A percentile compares a stretch with the other conserved stretches of the same genome.
These are phyloP conservation scores for Pythium brachiatum DNA, from an alignment of 352 stramenopile species.

Conservation along the genomic window DNA sequence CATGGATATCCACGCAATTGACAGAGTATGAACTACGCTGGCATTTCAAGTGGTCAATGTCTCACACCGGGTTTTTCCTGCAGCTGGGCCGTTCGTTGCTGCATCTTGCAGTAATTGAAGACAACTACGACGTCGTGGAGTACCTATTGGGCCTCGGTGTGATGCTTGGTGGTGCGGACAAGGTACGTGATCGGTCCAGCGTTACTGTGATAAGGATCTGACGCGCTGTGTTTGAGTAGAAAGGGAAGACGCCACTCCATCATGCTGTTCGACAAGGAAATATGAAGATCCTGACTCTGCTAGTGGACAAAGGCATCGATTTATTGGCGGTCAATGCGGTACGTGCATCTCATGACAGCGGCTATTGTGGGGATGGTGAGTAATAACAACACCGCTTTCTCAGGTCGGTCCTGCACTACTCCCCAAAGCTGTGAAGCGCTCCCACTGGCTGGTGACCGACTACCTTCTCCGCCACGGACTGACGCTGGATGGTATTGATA, in stretches of 20 bases:
- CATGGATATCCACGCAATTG: conserved; percentile 1
- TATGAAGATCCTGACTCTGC: not conserved
- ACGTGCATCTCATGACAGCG: too few species aligned
- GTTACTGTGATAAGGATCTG: not conserved
- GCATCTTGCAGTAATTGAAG: not conserved
- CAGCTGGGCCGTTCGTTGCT: conserved; percentile 7
- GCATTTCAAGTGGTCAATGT: too few species aligned
- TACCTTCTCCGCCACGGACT: conserved; percentile 2
- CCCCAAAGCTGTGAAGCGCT: not conserved
- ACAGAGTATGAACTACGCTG: conserved; percentile 11
- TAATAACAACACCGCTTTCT: too few species aligned
- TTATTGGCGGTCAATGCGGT: not conserved
- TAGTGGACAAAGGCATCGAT: conserved; percentile 1
- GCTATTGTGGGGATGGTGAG: too few species aligned
- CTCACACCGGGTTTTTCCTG: not conserved
- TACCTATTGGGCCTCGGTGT: not conserved
- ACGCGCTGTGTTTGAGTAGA: not conserved
- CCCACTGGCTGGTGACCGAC: not conserved
- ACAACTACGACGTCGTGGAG: not conserved
- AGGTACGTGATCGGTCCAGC: not conserved
- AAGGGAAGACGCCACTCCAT: conserved; percentile 5
- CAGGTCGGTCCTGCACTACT: conserved; percentile 9
- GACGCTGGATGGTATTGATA: not conserved
- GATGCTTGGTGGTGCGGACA: not conserved
- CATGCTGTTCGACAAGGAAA: conserved; percentile 10